Evolutionary conservation across 179 eudicot species (phyloP).

Genomic region (Heliamphora pulchella): DNA sequence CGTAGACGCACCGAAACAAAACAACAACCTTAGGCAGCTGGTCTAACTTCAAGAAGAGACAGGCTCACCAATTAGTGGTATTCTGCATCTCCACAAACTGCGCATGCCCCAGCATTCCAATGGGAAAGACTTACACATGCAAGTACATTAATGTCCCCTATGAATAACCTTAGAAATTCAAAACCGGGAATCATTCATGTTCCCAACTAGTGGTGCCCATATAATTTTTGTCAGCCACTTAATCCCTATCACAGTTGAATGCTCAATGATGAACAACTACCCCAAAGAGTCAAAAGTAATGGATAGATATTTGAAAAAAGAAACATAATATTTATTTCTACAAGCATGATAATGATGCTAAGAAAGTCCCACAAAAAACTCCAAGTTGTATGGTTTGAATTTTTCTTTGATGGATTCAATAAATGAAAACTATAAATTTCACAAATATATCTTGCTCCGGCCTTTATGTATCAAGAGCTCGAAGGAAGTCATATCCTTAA

Average conservation of each 20-base stretch:
- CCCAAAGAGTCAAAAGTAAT: background rate
- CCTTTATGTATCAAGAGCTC: background rate
- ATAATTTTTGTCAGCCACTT: background rate
- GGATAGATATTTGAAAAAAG: background rate
- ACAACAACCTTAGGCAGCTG: background rate
- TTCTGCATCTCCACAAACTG: background rate
- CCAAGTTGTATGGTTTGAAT: background rate
- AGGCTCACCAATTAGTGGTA: background rate
- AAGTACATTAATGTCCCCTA: too few relatives aligned
- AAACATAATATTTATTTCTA: background rate
- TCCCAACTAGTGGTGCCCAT: background rate
- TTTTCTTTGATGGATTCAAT: background rate
- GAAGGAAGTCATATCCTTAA: background rate
- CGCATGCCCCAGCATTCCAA: too few relatives aligned
- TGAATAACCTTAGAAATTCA: background rate
- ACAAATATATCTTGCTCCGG: background rate
- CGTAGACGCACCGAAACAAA: background rate
- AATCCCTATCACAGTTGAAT: background rate
- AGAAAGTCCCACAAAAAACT: too few relatives aligned
- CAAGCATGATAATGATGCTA: background rate
- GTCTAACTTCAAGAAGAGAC: background rate
- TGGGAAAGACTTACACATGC: too few relatives aligned
- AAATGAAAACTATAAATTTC: background rate
- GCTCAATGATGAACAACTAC: background rate
- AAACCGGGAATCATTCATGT: background rate